A percentile compares a stretch with the other conserved stretches of the same genome.
Conservation (phyloP, 768 basidiomycete genomes). For the Suillus clintonianus region DNA sequence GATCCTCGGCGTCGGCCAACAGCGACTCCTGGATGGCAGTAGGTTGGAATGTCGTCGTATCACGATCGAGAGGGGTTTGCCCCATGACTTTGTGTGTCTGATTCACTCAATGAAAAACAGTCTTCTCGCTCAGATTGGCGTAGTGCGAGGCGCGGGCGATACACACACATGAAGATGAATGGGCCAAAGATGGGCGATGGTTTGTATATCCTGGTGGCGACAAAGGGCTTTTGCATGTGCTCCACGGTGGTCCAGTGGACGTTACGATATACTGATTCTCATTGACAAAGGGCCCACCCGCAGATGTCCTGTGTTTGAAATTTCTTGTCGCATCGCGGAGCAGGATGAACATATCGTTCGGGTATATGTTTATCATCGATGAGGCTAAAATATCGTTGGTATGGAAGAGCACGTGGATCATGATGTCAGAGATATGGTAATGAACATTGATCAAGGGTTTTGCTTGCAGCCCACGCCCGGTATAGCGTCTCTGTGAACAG, state of each 20-base stretch:
- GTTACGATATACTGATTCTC: not conserved
- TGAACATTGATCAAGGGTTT: not conserved
- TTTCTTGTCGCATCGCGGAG: not conserved
- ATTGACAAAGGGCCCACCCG: not conserved
- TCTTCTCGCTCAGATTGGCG: not conserved
- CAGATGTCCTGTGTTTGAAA: not conserved
- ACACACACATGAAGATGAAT: not conserved
- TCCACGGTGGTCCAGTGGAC: not conserved
- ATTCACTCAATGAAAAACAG: not conserved
- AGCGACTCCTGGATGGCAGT: not conserved
- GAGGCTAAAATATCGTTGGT: not conserved
- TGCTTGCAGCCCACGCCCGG: no score
- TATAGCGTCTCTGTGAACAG: no score
- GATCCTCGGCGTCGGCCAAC: conserved; percentile 23
- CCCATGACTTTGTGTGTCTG: not conserved
- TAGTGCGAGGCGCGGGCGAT: not conserved
- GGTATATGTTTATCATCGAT: not conserved
- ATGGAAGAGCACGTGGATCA: not conserved
- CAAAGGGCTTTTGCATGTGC: not conserved
- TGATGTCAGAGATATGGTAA: not conserved
- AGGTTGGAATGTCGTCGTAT: not conserved
- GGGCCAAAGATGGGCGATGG: not conserved
- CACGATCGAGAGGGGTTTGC: not conserved
- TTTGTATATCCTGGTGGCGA: not conserved
- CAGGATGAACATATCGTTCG: not conserved